Conservation (phyloP, 306 rosid species). For the Cucumis cinereus region DNA sequence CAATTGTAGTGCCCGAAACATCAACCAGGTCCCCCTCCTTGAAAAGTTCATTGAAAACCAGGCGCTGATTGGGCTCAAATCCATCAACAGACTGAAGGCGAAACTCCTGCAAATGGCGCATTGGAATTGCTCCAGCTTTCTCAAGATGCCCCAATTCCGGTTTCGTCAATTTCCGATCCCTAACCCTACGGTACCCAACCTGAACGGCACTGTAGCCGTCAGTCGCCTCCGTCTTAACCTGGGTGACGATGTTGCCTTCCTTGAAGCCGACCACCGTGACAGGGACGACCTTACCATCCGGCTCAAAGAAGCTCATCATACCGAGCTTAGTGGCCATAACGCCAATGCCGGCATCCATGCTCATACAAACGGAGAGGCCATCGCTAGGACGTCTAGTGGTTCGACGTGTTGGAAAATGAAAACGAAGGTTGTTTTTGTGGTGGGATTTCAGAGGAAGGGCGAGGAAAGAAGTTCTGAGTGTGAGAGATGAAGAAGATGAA, state of each 20-base stretch:
- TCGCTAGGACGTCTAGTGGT: neutral
- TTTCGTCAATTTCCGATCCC: slow-evolving; percentile 72
- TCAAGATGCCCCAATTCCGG: slow-evolving; percentile 82
- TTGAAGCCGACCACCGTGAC: slow-evolving; percentile 89
- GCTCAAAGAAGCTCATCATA: slow-evolving; percentile 80
- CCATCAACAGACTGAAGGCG: slow-evolving; percentile 47
- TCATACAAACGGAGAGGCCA: slow-evolving; percentile 30
- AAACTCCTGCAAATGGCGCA: slow-evolving; percentile 95
- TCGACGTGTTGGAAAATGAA: neutral
- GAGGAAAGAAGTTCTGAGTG: slow-evolving; percentile 13
- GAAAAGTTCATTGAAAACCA: slow-evolving; percentile 48
- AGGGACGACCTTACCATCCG: slow-evolving; percentile 60
- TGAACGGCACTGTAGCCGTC: slow-evolving; percentile 80
- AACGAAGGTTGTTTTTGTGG: neutral
- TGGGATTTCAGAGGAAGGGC: slow-evolving; percentile 1
- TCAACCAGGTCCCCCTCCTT: slow-evolving; percentile 90
- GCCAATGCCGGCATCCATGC: slow-evolving; percentile 87
- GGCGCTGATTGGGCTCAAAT: slow-evolving; percentile 55
- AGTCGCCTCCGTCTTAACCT: slow-evolving; percentile 64
- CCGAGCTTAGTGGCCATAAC: slow-evolving; percentile 91
- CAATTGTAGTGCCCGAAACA: slow-evolving; percentile 83
- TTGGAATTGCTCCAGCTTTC: slow-evolving; percentile 68
- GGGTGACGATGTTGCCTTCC: slow-evolving; percentile 90
- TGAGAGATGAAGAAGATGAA: neutral
- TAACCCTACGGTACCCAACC: slow-evolving; percentile 65